These are phyloP conservation scores for Aspergillus fijiensis DNA, from an alignment of 2,329 filamentous ascomycete genomes.

Conservation along the genomic window DNA sequence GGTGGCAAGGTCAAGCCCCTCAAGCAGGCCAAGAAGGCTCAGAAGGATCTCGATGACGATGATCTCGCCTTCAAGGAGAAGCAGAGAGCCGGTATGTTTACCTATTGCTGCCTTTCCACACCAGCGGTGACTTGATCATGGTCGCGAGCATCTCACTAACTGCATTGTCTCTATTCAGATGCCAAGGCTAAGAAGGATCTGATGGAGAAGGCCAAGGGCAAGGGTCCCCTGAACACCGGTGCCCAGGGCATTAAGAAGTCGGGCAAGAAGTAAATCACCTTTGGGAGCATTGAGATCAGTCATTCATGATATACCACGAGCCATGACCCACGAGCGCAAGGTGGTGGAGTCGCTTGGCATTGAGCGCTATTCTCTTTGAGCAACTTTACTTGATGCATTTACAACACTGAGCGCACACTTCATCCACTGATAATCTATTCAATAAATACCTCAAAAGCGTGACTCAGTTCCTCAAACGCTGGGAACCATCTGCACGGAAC, in stretches of 20 bases:
- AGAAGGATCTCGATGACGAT: constrained; percentile 82
- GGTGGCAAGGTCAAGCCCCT: constrained; percentile 81
- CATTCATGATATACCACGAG: constrained; percentile 26
- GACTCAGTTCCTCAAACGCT: neutral
- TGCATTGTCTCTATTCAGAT: constrained; percentile 50
- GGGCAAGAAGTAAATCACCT: constrained; percentile 76
- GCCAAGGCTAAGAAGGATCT: constrained; percentile 84
- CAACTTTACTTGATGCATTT: constrained; percentile 13
- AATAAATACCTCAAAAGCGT: neutral
- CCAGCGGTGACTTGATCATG: too few relatives aligned
- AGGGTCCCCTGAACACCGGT: constrained; percentile 83
- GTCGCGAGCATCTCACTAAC: constrained; percentile 7
- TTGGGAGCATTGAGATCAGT: neutral
- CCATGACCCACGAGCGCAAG: constrained; percentile 21
- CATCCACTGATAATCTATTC: constrained; percentile 1
- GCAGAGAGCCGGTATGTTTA: constrained; percentile 72
- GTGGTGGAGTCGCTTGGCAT: constrained; percentile 17
- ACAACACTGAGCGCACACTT: neutral
- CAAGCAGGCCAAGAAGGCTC: constrained; percentile 84
- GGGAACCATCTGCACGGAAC: neutral
- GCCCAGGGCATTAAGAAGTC: constrained; percentile 95
- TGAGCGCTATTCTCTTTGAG: constrained; percentile 16
- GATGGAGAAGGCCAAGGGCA: constrained; percentile 77
- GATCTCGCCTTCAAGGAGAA: constrained; percentile 80
- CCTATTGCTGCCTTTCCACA: neutral